Base-by-base conservation (phyloP, 2,329 filamentous ascomycete species). In the Thielaviopsis punctulata region DNA sequence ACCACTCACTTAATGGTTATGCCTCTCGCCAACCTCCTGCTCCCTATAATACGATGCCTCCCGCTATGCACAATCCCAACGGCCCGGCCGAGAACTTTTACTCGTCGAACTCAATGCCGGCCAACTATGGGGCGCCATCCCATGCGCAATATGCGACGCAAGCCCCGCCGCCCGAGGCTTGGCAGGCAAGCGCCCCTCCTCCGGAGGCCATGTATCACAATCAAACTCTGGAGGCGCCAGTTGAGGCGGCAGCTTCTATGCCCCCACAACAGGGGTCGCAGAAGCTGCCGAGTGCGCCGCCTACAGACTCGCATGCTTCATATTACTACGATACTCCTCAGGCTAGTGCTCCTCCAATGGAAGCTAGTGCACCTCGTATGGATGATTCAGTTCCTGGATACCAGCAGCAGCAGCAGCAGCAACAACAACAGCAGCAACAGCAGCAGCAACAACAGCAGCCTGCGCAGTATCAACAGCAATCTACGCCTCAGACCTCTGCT, bases 61-160 rank as follows among this genome's bases (percentile, higher is more conserved):
- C 76, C 7, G 73, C 73, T 55, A 65, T 70, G 10, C 65, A 73
- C 12, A 66, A 60, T 45, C 66, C 68, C 56, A 64, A 69, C 23
- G 71, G 73, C 10, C 75, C 74, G 1, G 79, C 80, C 9, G 89
- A 95, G 62, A 90, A 73, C 65, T 95, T 84, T 64, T 95, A 95
- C 64, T 85, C 79, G 78, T 79, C 56, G 27, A 48, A 48, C 21
- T 13, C 33, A 30, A n/a, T 52, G 39, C 46, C 55, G n/a, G 18
- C 43, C 23, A 23, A 23, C 21, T 48, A 51, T 33, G 46, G 41
- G 15, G 30, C 43, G 21, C 43, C 46, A 12, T 18, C 53, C 41
- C 45, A 49, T 19, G 22, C 43, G 22, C 33, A 36, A 5, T 33
- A 49, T 25, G 24, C 41, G 22, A 30, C 25, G 13, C 54, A 55